phyloP scores from a whole-genome alignment of 1,284 basidiomycete genomes.

The Ustanciosporium gigantosporum region DNA sequence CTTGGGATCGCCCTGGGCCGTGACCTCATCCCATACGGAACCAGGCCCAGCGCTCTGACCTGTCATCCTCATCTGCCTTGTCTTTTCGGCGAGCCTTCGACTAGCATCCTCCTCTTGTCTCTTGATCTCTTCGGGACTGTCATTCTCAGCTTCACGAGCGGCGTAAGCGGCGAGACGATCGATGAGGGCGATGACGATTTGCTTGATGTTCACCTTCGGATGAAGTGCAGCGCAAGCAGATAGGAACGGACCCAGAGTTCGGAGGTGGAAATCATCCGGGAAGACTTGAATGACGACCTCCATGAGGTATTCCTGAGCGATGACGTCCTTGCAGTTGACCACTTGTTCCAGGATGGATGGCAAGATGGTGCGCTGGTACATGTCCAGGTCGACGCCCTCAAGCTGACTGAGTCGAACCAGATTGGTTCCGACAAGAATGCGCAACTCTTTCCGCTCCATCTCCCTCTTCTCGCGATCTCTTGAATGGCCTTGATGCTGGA shows the following conservation, averaged over 20 bases:
- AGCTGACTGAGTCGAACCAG: conserved; percentile 60
- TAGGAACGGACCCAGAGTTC: conserved; percentile 56
- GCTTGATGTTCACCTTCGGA: conserved; percentile 61
- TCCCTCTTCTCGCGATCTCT: conserved; percentile 60
- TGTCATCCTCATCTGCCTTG: conserved; percentile 45
- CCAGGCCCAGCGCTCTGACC: conserved; percentile 39
- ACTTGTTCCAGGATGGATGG: conserved; percentile 60
- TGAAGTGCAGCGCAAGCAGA: conserved; percentile 58
- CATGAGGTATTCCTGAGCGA: conserved; percentile 61
- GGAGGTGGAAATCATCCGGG: conserved; percentile 60
- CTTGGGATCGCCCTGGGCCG: conserved; percentile 44
- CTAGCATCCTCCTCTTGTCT: conserved; percentile 57
- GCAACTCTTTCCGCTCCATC: conserved; percentile 56
- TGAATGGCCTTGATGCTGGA: conserved; percentile 60
- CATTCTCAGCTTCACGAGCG: conserved; percentile 58
- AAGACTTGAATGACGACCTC: conserved; percentile 61
- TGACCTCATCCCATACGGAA: conserved; percentile 53
- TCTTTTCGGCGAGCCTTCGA: conserved; percentile 53
- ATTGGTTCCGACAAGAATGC: conserved; percentile 60
- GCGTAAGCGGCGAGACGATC: conserved; percentile 59
- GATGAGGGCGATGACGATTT: conserved; percentile 60
- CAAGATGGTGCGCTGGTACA: conserved; percentile 56
- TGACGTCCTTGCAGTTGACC: conserved; percentile 60
- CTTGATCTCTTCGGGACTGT: conserved; percentile 55
- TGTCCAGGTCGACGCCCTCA: conserved; percentile 57